Conservation (phyloP, 352 stramenopile genomes). For the Phytopythium oedochilum region DNA sequence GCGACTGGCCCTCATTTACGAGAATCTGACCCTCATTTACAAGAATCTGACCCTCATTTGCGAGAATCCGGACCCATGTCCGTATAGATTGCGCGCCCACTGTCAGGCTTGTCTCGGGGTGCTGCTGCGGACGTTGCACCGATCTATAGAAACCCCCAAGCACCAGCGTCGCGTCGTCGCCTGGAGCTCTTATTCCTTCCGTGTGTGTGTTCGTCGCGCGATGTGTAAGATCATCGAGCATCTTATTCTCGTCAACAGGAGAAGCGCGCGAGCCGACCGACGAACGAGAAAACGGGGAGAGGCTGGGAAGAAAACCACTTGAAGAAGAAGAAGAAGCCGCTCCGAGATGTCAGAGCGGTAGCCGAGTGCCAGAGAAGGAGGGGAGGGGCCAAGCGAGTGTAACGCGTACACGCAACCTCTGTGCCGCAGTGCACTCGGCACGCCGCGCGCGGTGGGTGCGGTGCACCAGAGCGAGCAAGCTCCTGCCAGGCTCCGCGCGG, state of each 20-base stretch:
- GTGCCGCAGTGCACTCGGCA: too few relatives aligned
- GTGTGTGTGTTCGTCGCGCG: too few relatives aligned
- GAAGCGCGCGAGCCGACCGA: background rate
- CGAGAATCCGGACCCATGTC: background rate
- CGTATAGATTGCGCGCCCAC: background rate
- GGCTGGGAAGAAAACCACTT: background rate
- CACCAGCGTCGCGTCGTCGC: background rate
- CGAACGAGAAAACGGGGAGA: background rate
- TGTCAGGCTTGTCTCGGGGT: background rate
- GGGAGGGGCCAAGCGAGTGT: too few relatives aligned
- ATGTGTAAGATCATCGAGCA: too few relatives aligned
- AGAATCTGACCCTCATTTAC: background rate
- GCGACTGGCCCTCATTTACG: background rate
- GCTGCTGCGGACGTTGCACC: background rate
- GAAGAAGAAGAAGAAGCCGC: too few relatives aligned
- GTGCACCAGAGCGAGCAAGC: too few relatives aligned
- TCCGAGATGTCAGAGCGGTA: background rate
- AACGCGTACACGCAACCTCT: background rate
- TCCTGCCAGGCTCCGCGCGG: background rate
- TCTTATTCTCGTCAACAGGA: background rate
- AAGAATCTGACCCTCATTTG: background rate
- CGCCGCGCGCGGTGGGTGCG: too few relatives aligned
- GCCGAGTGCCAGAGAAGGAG: too few relatives aligned
- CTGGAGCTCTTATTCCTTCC: background rate
- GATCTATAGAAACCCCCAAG: background rate